A percentile compares a stretch with the other conserved stretches of the same genome.
phyloP scores from a whole-genome alignment of 2,329 filamentous ascomycete species.

The Trichoderma endophyticum region DNA sequence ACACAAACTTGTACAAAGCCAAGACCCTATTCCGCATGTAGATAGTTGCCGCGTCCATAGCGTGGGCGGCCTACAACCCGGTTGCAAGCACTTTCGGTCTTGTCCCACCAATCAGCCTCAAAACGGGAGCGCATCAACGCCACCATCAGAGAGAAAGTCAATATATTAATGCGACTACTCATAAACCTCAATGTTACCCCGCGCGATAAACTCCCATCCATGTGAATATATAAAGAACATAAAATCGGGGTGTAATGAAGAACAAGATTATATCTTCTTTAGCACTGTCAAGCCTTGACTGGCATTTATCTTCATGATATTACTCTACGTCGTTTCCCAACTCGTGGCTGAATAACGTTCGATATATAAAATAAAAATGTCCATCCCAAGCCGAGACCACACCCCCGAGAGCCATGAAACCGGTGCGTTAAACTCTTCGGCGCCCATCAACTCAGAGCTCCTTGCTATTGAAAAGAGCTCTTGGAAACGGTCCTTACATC shows the following conservation, averaged over 20 bases:
- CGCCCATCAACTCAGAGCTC: not conserved
- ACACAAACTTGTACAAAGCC: not conserved
- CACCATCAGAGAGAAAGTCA: constrained; percentile 2
- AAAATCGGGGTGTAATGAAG: not conserved
- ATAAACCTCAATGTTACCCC: not conserved
- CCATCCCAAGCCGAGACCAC: not conserved
- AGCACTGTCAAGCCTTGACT: not conserved
- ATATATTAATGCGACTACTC: not conserved
- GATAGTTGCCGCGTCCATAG: not conserved
- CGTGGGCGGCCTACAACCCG: constrained; percentile 11
- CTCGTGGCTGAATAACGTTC: not conserved
- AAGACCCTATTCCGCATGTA: not conserved
- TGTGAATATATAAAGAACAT: not conserved
- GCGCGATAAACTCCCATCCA: not conserved
- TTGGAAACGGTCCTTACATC: not conserved
- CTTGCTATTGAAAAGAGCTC: not conserved
- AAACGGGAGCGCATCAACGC: not conserved
- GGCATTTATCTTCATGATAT: not conserved
- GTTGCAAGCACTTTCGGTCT: not conserved
- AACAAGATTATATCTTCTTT: not conserved
- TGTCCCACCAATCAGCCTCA: not conserved
- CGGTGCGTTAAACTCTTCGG: not conserved
- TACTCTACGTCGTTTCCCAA: not conserved
- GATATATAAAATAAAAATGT: not conserved
- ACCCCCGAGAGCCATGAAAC: not conserved